Conservation (phyloP, 2,329 filamentous ascomycete genomes). For the Clarireedia hainanense region DNA sequence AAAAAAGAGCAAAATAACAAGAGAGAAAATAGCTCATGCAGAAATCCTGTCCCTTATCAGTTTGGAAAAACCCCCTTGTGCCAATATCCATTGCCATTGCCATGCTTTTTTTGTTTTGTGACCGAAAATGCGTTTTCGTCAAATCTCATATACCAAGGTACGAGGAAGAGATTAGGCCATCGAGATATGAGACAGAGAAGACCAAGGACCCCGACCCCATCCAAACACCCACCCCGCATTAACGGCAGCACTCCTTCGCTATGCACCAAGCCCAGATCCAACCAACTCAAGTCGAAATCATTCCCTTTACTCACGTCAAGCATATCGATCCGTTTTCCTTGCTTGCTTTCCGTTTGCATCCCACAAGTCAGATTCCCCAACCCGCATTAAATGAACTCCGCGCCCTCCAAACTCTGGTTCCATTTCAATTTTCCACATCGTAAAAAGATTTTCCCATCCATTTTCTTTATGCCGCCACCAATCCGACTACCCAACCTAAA, state of each 20-base stretch:
- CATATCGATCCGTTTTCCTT: conserved; percentile 12
- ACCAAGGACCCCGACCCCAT: conserved; percentile 11
- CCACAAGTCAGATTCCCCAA: conserved; percentile 22
- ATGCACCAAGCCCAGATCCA: conserved; percentile 22
- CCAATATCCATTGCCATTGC: conserved; percentile 9
- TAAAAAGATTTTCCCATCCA: conserved; percentile 16
- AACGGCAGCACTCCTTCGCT: conserved; percentile 21
- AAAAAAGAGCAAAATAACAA: not conserved
- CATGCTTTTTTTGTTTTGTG: conserved; percentile 13
- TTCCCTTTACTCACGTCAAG: conserved; percentile 13
- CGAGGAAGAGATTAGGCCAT: conserved; percentile 1
- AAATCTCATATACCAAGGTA: conserved; percentile 3
- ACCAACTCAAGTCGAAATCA: conserved; percentile 6
- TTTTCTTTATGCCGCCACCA: conserved; percentile 28
- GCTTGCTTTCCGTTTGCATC: conserved; percentile 12
- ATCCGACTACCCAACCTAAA: conserved; percentile 10
- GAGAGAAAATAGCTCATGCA: not conserved
- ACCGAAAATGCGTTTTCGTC: conserved; percentile 4
- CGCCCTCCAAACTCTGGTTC: conserved; percentile 19
- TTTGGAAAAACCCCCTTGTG: not conserved
- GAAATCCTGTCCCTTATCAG: conserved; percentile 5
- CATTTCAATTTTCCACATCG: conserved; percentile 23
- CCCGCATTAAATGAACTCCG: conserved; percentile 31
- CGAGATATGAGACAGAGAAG: conserved; percentile 7
- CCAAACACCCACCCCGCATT: conserved; percentile 14